Evolutionary conservation across 148 eudicot genomes (phyloP), one percentile per base, ranked within the genome.

Genomic region (Chenopodium formosanum): DNA sequence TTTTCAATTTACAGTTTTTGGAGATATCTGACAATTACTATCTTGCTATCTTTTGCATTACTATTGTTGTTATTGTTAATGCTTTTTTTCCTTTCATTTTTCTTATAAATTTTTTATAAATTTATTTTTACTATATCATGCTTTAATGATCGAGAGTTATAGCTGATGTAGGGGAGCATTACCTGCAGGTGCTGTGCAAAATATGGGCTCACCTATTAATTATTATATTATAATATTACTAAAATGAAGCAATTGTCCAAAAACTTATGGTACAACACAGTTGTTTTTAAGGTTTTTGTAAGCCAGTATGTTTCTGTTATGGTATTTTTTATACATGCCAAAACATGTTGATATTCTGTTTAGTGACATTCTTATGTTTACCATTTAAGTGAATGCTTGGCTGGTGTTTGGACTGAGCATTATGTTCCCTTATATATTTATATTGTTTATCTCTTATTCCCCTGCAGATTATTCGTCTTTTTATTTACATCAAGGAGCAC

Each of bases 381-480:
- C 23, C 44, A 40, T 4, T 40, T 63, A 67, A 63, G 32, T 40
- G 22, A 68, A 67, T 64, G 1, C n/a, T 48, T 14, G 46, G 11
- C 71, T 74, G 71, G 17, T 52, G 3, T 64, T 6, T 50, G 27
- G 11, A 60, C 62, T 50, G 44, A 4, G 44, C 5, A 23, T 78
- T 56, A 40, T 58, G 66, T 69, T 17, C 17, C 53, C 76, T 40
- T 79, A 52, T 56, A 4, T 40, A 34, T 34, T 34, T 34, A 2
- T 34, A 34, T 40, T 40, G 5, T 50, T 44, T 70, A 37, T 84
- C 62, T 10, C 78, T 87, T 80, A 86, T 27, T 40, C 32, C 44
- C 77, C 5, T 19, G 85, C 99, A 96, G 99, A 89, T 94, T 74
- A 94, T 96, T 79, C 93, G 93, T 27, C 91, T 92, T 50, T 94